phyloP scores from a whole-genome alignment of 2,329 filamentous ascomycete species.

The Clarireedia sp. region DNA sequence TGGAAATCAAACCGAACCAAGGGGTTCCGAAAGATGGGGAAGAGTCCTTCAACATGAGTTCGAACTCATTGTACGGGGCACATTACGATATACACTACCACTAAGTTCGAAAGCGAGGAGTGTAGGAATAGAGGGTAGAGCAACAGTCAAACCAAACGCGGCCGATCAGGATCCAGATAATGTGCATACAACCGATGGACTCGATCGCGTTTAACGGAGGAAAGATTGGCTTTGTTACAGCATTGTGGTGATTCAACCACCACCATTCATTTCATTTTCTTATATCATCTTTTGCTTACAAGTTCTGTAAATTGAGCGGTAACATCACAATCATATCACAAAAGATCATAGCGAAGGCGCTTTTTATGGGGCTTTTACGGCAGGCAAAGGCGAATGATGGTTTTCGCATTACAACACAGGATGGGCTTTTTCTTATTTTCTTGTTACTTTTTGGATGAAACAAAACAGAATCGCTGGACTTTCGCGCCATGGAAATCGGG shows the following conservation, averaged over 20 bases:
- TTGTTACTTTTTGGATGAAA: slow-evolving; percentile 4
- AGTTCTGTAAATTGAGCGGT: slow-evolving; percentile 7
- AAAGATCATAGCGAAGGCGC: slow-evolving; percentile 8
- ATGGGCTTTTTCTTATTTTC: neutral
- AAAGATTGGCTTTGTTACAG: neutral
- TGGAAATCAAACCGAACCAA: slow-evolving; percentile 77
- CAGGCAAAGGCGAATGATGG: slow-evolving; percentile 6
- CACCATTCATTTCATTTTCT: neutral
- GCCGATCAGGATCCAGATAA: slow-evolving; percentile 26
- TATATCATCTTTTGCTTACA: slow-evolving; percentile 6
- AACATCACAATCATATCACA: slow-evolving; percentile 7
- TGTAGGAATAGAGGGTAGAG: slow-evolving; percentile 51
- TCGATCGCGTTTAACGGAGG: slow-evolving; percentile 3
- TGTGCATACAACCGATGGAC: slow-evolving; percentile 19
- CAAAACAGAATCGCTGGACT: slow-evolving; percentile 6
- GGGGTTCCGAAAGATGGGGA: slow-evolving; percentile 83
- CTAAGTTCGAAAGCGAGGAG: slow-evolving; percentile 53
- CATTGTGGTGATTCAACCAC: slow-evolving; percentile 5
- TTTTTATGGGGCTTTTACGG: slow-evolving; percentile 6
- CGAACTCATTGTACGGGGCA: slow-evolving; percentile 83
- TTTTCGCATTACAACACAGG: slow-evolving; percentile 2
- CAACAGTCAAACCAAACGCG: slow-evolving; percentile 50
- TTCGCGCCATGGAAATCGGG: neutral
- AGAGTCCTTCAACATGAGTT: slow-evolving; percentile 86
- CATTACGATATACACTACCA: slow-evolving; percentile 71